Base-by-base conservation (phyloP, 768 basidiomycete genomes). In the Mycena leptocephala region DNA sequence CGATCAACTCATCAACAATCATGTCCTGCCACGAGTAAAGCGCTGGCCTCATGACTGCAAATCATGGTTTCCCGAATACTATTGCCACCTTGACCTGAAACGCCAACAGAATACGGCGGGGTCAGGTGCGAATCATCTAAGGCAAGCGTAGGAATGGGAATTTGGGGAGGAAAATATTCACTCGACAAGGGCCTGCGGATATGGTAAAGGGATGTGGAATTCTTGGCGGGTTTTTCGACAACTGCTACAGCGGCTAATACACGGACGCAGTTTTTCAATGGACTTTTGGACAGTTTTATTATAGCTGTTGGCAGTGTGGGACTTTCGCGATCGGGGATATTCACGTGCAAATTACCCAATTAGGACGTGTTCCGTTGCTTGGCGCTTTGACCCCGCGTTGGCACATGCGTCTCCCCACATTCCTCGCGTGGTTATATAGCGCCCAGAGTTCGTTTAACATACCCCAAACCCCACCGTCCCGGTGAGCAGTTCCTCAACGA, bases 381-480 rank as follows among this genome's bases (percentile, higher is more conserved):
- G 56, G 66, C 68, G 13, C 30, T 33, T 32, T 18, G 37, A 39
- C 55, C 28, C 55, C 55, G 28, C 39, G 24, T 39, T 43, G 11
- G 13, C 41, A 75, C 5, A 80, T 74, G 43, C 83, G 81, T 58
- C 80, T 85, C 18, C 82, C 81, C 11, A 80, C 77, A 56, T 72
- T 81, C 58, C 35, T 74, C 28, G 26, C 62, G 3, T 68, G 58
- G 73, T 24, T 74, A 62, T 74, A 68, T 53, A 74, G 48, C 37
- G 20, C 26, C 9, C 32, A 41, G 28, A 7, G 16, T 1, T 33
- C 28, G 26, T 10, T 74, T 16, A 14, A 10, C 18, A 28, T 2
- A 30, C 51, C 58, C 0, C 58, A 74, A 33, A 66, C 43, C 39
- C 11, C 70, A 55, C 53, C 51, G n/a, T 9, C 18, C 28, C 39